Evolutionary conservation across 1,284 basidiomycete genomes (phyloP), one percentile per base, ranked within the genome.

Genomic region (Leccinum laetum): DNA sequence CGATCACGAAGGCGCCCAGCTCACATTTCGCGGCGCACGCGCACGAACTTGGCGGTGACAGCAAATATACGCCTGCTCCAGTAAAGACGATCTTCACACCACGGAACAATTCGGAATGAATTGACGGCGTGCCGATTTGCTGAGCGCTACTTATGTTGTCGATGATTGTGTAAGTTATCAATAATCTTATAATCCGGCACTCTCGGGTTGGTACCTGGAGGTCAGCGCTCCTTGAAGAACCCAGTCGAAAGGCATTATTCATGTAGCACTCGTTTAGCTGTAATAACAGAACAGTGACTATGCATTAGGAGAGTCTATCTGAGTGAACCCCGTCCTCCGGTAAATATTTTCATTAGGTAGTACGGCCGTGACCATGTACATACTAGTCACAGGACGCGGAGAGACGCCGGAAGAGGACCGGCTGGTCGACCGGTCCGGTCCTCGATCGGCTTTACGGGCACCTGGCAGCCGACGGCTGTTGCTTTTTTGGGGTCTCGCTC

Each of bases 301-400:
- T 67, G 52, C 58, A 66, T 75, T 67, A 16, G 41, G 35, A n/a
- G 49, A n/a, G 49, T 72, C 68, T 61, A 71, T 18, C 64, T 67
- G 70, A 41, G 61, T 67, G 37, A 70, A 71, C 49, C 26, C 63
- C 11, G 44, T 67, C 68, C 11, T 75, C 75, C 32, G 73, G 72
- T 52, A 75, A 62, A 16, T 66, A 4, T 44, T 79, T 77, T 39
- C 13, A 39, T 39, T 5, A 39, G 37, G 32, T 35, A 5, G 37
- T 37, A 13, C 37, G 13, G 37, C 72, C 3, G 87, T 84, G 58
- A 96, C 82, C 65, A 93, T 81, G 68, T 90, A 95, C 32, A 32
- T 32, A 32, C 9, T 32, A 32, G 32, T 32, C 9, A 32, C 32
- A 32, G 32, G 32, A 10, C 32, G 32, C 32, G 32, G 37, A 41